Evolutionary conservation across 2,329 filamentous ascomycete species (phyloP).

Genomic region (Talaromyces funiculosus): DNA sequence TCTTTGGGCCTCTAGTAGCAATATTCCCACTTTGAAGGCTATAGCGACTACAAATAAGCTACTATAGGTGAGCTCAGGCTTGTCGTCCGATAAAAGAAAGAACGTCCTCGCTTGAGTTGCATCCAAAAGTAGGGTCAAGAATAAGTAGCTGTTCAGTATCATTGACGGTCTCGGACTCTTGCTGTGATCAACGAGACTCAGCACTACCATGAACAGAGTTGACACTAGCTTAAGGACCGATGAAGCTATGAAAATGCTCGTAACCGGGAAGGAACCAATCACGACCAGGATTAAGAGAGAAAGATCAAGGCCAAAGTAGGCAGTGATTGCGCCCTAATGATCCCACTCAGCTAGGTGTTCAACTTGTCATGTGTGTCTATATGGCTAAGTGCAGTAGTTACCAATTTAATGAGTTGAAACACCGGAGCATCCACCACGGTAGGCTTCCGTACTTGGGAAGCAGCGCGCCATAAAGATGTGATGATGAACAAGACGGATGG

Average conservation of each 20-base stretch:
- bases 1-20: constrained; percentile 38
- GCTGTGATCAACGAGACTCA: constrained; percentile 4
- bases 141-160: constrained; percentile 35
- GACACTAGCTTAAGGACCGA: constrained; percentile 24
- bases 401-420: constrained; percentile 25
- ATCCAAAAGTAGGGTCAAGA: constrained; percentile 37
- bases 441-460: constrained; percentile 26
- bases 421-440: constrained; percentile 25
- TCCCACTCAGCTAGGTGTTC: not conserved
- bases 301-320: constrained; percentile 14
- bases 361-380: not conserved
- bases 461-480: constrained; percentile 22
- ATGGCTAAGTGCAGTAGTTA: constrained; percentile 14
- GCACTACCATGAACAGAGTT: constrained; percentile 12
- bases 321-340: not conserved
- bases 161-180: constrained; percentile 22
- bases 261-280: constrained; percentile 11
- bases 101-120: constrained; percentile 35
- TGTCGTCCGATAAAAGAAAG: constrained; percentile 23
- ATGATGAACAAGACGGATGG: constrained; percentile 30
- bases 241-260: constrained; percentile 26
- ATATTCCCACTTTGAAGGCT: constrained; percentile 34
- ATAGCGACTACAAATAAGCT: constrained; percentile 31
- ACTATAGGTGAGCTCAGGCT: constrained; percentile 29
- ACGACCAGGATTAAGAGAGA: constrained; percentile 23